These are phyloP conservation scores for Madurella fahalii DNA, from an alignment of 2,329 filamentous ascomycete species.

Conservation along the genomic window DNA sequence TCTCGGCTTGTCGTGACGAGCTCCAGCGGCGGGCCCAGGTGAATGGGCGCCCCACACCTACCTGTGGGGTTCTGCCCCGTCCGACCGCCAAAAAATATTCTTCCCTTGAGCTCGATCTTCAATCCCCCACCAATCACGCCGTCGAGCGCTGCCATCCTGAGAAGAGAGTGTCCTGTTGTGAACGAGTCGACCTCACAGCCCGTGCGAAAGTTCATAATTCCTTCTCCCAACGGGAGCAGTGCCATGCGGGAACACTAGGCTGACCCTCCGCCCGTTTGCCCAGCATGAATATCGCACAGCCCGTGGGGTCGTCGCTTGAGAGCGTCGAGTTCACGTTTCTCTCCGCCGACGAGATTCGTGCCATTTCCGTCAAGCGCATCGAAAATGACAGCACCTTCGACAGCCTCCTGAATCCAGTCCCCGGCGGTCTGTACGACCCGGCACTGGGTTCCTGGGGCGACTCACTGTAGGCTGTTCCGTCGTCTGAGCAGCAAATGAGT, in stretches of 20 bases:
- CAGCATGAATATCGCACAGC: conserved; percentile 69
- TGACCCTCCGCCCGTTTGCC: conserved; percentile 3
- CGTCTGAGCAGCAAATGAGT: neutral
- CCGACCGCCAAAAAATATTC: conserved; percentile 31
- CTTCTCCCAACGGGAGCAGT: neutral
- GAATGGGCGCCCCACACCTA: neutral
- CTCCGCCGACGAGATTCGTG: conserved; percentile 74
- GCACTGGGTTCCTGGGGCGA: conserved; percentile 89
- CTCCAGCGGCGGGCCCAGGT: neutral
- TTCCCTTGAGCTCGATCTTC: conserved; percentile 15
- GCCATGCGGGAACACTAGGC: conserved; percentile 16
- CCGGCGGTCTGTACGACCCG: conserved; percentile 87
- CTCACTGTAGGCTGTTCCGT: conserved; percentile 57
- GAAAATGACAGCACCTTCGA: conserved; percentile 95
- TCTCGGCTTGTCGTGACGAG: too few relatives aligned
- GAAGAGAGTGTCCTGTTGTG: conserved; percentile 1
- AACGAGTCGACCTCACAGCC: conserved; percentile 2
- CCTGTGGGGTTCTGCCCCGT: conserved; percentile 18
- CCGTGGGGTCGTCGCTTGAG: conserved; percentile 76
- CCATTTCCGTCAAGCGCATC: conserved; percentile 89
- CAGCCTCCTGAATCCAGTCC: conserved; percentile 80
- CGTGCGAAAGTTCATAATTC: neutral
- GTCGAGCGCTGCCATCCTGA: conserved; percentile 8
- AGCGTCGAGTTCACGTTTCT: conserved; percentile 89
- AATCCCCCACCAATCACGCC: conserved; percentile 25